Evolutionary conservation across 2,329 filamentous ascomycete genomes (phyloP), one percentile per base, ranked within the genome.

Genomic region (Pyrenophora tritici-repentis): DNA sequence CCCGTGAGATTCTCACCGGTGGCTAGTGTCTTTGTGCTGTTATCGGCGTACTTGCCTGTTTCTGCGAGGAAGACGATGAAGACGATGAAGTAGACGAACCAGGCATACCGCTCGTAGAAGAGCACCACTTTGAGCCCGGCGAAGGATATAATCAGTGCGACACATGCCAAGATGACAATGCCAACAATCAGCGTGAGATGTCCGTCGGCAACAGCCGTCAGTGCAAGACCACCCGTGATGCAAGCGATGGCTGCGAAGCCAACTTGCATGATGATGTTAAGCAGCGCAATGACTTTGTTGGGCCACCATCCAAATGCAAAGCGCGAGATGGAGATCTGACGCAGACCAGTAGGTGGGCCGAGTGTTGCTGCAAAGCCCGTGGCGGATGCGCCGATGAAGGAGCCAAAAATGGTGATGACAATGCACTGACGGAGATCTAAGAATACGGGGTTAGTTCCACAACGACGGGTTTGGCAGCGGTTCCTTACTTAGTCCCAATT

Each of bases 271-370:
- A 80, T 67, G 22, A 77, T 75, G 40, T 80, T 81, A 37, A 80
- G 73, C 2, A 75, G 62, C 4, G 76, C 77, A 47, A 77, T 73
- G 47, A 80, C 63, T 56, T 80, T 80, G 44, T 77, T 77, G 13
- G 78, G 77, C 53, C 73, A 80, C 73, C 78, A 80, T n/a, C 78
- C 78, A 50, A 80, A 78, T n/a, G 76, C 77, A 57, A 77, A 79
- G 42, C 78, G 69, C 41, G 75, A 73, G 24, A 76, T 72, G 2
- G 68, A 68, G 40, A 80, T 78, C 47, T 78, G 74, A 40, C 78
- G 72, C 17, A 80, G 64, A 48, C 69, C 66, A 51, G 75, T 73
- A 38, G 73, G 56, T 6, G 76, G 74, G 44, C 76, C 76, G 26
- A 78, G 70, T 8, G 74, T 77, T 43, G 75, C 76, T 33, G 66